Base-by-base conservation (phyloP, 2,329 filamentous ascomycete species). In the Hypoxylon sp. region DNA sequence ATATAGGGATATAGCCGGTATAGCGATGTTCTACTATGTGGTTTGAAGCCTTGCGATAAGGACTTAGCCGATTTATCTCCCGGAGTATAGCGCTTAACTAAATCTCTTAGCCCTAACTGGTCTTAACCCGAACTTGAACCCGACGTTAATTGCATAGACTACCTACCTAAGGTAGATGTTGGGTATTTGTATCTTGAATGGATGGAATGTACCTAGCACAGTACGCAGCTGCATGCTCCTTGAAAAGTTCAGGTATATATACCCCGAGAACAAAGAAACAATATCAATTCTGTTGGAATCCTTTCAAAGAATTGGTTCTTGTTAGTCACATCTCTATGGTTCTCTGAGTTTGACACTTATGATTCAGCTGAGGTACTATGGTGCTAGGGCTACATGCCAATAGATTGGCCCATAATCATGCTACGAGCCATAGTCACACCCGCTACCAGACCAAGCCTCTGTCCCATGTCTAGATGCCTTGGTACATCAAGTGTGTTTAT, bases 351-450 rank as follows among this genome's bases (percentile, higher is more conserved):
- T 20, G 17, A 20, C 7, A 44, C 40, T 10, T 22, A 20, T 22
- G 17, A 20, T 22, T 44, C 40, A 22, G 40, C 17, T 11, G 8
- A 8, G 17, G 14, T 22, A 7, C 20, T 44, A 44, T 7, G 40
- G 22, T 42, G 40, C 7, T n/a, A 42, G 6, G n/a, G 40, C 17
- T 20, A 17, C 6, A 42, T n/a, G 30, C 22, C 46, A 48, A 27
- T 6, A 48, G 44, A 20, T 11, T 3, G 10, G 44, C 2, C 6
- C n/a, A 37, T 17, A 42, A 57, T 17, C 27, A 72, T 73, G 69
- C 20, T 71, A 27, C 61, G 63, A 31, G 30, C 25, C 6, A 11
- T 64, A 31, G 37, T 17, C 8, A 11, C 65, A 25, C 55, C 65
- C 6, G 46, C 40, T 2, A 20, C 40, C 2, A 20, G 46, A 14